These are phyloP conservation scores for Emericellopsis atlantica DNA, from an alignment of 2,329 filamentous ascomycete species.

Conservation along the genomic window DNA sequence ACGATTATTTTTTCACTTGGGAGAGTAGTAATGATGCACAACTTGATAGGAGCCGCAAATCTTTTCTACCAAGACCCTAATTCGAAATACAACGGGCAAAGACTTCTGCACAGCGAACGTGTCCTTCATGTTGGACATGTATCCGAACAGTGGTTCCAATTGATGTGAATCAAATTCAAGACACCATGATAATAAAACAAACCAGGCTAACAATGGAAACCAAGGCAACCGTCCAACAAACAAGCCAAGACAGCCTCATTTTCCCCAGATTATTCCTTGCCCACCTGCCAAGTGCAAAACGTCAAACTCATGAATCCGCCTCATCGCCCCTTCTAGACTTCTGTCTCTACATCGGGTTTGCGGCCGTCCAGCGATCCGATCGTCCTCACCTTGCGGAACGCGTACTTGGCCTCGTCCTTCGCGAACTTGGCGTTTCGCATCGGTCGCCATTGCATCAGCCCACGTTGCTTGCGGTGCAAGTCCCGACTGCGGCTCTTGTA, in stretches of 20 bases:
- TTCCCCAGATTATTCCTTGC: not conserved
- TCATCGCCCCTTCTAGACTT: conserved; percentile 27
- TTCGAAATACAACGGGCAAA: too few relatives aligned
- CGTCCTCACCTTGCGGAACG: conserved; percentile 61
- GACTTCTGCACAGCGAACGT: too few relatives aligned
- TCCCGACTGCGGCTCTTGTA: conserved; percentile 58
- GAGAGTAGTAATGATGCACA: too few relatives aligned
- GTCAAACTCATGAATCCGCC: not conserved
- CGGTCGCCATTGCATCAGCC: conserved; percentile 91
- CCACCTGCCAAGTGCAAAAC: not conserved
- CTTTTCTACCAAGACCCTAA: too few relatives aligned
- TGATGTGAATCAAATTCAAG: too few relatives aligned
- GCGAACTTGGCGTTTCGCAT: conserved; percentile 77
- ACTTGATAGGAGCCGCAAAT: too few relatives aligned
- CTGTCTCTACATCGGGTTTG: conserved; percentile 80
- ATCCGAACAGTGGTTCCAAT: too few relatives aligned
- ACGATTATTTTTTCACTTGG: too few relatives aligned
- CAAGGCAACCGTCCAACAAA: not conserved
- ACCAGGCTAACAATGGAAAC: not conserved
- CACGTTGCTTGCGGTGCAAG: conserved; percentile 75
- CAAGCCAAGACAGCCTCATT: not conserved
- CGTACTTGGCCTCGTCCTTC: conserved; percentile 76
- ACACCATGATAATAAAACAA: not conserved
- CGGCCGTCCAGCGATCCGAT: conserved; percentile 68
- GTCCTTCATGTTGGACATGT: too few relatives aligned